Conservation (phyloP, 208 protist species). For the Lotmaria passim region DNA sequence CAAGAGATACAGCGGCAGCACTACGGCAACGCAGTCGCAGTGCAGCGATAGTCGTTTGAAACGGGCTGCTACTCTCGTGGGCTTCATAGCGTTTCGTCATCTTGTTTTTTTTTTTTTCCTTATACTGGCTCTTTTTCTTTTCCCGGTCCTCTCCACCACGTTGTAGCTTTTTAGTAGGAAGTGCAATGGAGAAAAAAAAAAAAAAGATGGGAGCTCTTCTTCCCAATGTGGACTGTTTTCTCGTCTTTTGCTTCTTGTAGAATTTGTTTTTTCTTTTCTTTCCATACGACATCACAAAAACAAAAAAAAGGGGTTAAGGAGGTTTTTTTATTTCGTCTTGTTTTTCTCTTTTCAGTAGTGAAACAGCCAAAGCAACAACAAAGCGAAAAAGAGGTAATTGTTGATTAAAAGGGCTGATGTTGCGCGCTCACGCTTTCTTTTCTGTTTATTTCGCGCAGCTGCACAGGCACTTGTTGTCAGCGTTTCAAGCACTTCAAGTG, state of each 20-base stretch:
- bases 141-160: neutral
- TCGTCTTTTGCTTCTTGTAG: conserved; percentile 33
- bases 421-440: neutral
- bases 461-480: too few relatives aligned
- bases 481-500: too few relatives aligned
- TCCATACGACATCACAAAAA: neutral
- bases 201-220: neutral
- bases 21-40: too few relatives aligned
- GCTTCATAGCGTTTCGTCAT: neutral
- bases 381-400: neutral
- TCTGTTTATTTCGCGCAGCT: too few relatives aligned
- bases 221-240: conserved; percentile 15
- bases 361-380: conserved; percentile 11
- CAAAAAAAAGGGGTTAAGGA: conserved; percentile 27
- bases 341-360: conserved; percentile 26
- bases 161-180: conserved; percentile 25
- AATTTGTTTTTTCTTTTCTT: conserved; percentile 14
- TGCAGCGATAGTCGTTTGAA: too few relatives aligned
- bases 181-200: neutral
- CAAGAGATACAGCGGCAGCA: neutral
- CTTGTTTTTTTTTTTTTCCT: neutral
- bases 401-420: neutral
- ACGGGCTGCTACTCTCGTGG: neutral
- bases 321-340: conserved; percentile 29
- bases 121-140: neutral